Base-by-base conservation (phyloP, 768 basidiomycete species). In the Suillus luteus region DNA sequence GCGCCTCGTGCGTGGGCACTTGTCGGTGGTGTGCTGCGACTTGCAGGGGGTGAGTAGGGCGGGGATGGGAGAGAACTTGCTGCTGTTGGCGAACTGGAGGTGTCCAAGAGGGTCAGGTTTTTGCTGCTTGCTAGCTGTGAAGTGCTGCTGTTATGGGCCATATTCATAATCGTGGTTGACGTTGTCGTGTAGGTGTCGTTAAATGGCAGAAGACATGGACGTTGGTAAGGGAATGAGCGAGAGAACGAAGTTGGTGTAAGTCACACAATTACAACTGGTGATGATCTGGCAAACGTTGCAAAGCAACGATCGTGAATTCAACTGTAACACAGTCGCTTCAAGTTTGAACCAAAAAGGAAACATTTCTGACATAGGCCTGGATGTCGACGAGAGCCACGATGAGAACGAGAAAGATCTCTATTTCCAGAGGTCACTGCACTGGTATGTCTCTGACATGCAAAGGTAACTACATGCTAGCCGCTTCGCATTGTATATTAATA, bases 61-160 rank as follows among this genome's bases (percentile, higher is more conserved):
- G 57, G 57, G 17, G 57, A 58, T 19, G 57, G 57, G 6, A 58
- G 57, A 38, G 57, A 58, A 19, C 38, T 58, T 10, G 57, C 57
- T 31, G 57, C 38, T 27, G 57, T 58, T 41, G 57, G 40, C 11
- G 40, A 27, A 40, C 24, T 41, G 57, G 24, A 41, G 1, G 57
- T 58, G 57, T 58, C 41, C 17, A 58, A 41, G 9, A 43, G 57
- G 17, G 57, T 1, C 24, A 58, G 11, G 40, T 41, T 17, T 43
- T 41, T 58, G 37, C 37, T 54, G 52, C 31, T 19, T 33, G 3
- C 4, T 6, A 31, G 5, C 31, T 31, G 55, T 24, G 22, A 17
- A 5, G 27, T 58, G 17, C 22, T 24, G 15, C 10, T 11, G 27
- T 40, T 11, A 58, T 27, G 38, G 14, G 27, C 12, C 22, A 27